Conservation (phyloP, 805 yeast species). For the Yarrowia alimentaria region DNA sequence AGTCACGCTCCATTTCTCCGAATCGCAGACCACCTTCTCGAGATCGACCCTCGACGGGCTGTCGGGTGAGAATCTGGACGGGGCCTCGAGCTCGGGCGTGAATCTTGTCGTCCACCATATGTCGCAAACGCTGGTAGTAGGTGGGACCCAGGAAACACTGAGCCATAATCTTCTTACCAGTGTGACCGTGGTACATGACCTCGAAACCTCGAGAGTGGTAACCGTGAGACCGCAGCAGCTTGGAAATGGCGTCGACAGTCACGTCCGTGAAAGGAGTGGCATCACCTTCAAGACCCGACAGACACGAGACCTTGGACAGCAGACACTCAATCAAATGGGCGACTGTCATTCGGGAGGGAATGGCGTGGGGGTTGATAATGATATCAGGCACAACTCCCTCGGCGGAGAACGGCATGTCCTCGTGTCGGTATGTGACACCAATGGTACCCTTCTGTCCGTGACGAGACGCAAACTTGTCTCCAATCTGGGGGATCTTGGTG, state of each 20-base stretch:
- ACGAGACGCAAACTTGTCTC: conserved; percentile 98
- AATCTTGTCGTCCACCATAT: conserved; percentile 98
- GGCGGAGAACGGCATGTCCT: conserved; percentile 96
- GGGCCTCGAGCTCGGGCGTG: conserved; percentile 99
- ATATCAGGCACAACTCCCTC: conserved; percentile 97
- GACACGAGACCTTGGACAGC: conserved; percentile 98
- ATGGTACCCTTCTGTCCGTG: conserved; percentile 99
- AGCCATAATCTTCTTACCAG: conserved; percentile 96
- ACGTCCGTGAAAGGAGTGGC: conserved; percentile 97
- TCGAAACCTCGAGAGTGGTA: conserved; percentile 98
- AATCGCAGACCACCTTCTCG: conserved; percentile 99
- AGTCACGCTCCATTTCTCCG: conserved; percentile 99
- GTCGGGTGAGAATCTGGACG: conserved; percentile 94
- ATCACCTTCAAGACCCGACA: conserved; percentile 97
- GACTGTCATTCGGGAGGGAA: conserved; percentile 99
- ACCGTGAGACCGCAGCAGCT: conserved; percentile 88
- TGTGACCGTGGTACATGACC: conserved; percentile 98
- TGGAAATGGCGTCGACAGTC: conserved; percentile 95
- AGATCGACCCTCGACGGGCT: conserved; percentile 98
- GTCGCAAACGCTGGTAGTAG: conserved; percentile 96
- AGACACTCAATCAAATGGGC: conserved; percentile 98
- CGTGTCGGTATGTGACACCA: conserved; percentile 97
- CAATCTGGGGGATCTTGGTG: conserved; percentile 97
- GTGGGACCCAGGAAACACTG: conserved; percentile 99
- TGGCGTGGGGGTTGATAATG: conserved; percentile 97